Base-by-base conservation (phyloP, 345 rosid genomes). In the Eutrema yunnanense region DNA sequence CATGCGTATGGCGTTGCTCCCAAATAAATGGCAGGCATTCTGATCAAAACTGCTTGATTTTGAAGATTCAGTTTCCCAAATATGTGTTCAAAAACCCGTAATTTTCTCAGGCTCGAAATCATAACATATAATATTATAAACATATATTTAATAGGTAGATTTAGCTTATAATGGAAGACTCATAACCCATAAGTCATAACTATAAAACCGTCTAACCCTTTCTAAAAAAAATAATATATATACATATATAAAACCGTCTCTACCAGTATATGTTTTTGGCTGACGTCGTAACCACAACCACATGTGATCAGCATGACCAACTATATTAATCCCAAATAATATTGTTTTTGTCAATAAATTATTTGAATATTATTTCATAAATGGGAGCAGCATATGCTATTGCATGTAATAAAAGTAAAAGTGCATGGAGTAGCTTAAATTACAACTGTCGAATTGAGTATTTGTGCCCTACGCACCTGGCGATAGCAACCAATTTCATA, bases 381-480 rank as follows among this genome's bases (percentile, higher is more conserved):
- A 61, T 62, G 53, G 41, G 8, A 42, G 69, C 34, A 62, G 75
- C 58, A 51, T 62, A 72, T 71, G 69, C 75, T 51, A 19, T 26
- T 40, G 61, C 68, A 50, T 30, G 36, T 16, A 61, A 40, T 61
- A 29, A 36, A 26, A 40, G 38, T 48, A 72, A 63, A 63, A 26
- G 55, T 26, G 56, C 49, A 54, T 54, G 47, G 63, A 63, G 44
- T 54, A 44, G 9, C 19, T 49, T 36, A 26, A 47, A 3, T 47
- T 59, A n/a, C n/a, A n/a, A n/a, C n/a, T n/a, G n/a, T n/a, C n/a
- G n/a, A 36, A 54, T n/a, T 53, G 64, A 19, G 76, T 55, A 27
- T 54, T 10, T 44, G 64, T 73, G 64, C 64, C 70, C 64, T 73
- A 54, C 56, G 63, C 63, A 53, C 56, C 76, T 51, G 53, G 63